phyloP scores from a whole-genome alignment of 208 protist species.

The Trypanosoma platydactyli region DNA sequence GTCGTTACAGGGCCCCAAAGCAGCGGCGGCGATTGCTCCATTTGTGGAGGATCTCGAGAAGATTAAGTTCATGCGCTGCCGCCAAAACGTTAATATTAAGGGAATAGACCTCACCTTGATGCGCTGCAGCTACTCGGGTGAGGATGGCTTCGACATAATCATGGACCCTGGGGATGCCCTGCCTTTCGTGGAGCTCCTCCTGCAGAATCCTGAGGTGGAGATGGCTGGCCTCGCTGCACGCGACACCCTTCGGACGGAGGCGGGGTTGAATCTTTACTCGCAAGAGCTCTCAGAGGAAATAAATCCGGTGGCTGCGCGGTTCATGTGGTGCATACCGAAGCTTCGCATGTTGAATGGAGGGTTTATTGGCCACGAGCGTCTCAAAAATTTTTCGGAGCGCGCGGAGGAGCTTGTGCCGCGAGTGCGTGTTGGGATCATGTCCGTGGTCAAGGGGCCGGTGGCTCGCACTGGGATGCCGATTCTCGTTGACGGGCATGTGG shows the following conservation, averaged over 20 bases:
- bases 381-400: slow-evolving; percentile 57
- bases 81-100: slow-evolving; percentile 42
- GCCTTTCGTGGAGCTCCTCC: slow-evolving; percentile 58
- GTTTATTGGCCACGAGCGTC: slow-evolving; percentile 91
- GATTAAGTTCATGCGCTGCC: slow-evolving; percentile 87
- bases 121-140: slow-evolving; percentile 97
- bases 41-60: slow-evolving; percentile 40
- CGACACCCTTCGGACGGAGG: slow-evolving; percentile 96
- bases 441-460: slow-evolving; percentile 75
- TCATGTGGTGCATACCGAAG: slow-evolving; percentile 96
- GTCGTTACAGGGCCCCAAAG: slow-evolving; percentile 93
- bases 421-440: slow-evolving; percentile 90
- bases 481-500: slow-evolving; percentile 57
- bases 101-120: slow-evolving; percentile 63
- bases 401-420: slow-evolving; percentile 50
- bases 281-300: slow-evolving; percentile 95
- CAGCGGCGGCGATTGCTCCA: slow-evolving; percentile 51
- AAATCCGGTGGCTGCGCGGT: slow-evolving; percentile 92
- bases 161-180: slow-evolving; percentile 43
- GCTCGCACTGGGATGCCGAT: slow-evolving; percentile 84
- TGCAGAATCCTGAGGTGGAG: slow-evolving; percentile 41
- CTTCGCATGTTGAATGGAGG: slow-evolving; percentile 90
- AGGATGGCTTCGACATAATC: slow-evolving; percentile 99
- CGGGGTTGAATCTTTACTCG: slow-evolving; percentile 98
- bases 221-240: slow-evolving; percentile 93